phyloP scores from a whole-genome alignment of 2,329 filamentous ascomycete genomes.

The Alternaria sp. region DNA sequence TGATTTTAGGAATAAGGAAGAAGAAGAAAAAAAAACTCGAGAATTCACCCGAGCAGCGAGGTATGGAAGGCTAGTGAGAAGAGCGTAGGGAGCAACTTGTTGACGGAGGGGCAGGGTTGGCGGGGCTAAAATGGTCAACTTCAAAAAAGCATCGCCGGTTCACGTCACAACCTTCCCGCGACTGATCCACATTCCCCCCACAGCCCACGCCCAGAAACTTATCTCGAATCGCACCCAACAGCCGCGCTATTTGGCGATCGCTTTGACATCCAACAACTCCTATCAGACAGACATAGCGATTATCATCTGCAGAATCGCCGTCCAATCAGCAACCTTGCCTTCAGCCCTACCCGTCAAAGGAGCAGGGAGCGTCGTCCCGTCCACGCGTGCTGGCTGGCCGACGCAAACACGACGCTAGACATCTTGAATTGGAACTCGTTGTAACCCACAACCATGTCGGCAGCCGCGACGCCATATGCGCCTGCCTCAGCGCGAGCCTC shows the following conservation, averaged over 20 bases:
- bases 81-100: slow-evolving; percentile 19
- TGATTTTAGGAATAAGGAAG: background rate
- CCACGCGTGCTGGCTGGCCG: slow-evolving; percentile 12
- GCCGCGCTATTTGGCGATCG: slow-evolving; percentile 13
- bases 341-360: slow-evolving; percentile 26
- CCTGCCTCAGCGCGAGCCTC: slow-evolving; percentile 43
- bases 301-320: slow-evolving; percentile 11
- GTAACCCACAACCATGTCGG: slow-evolving; percentile 40
- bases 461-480: slow-evolving; percentile 44
- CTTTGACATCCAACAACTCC: slow-evolving; percentile 7
- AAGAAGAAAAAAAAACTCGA: background rate
- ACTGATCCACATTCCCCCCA: slow-evolving; percentile 20
- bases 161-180: slow-evolving; percentile 34
- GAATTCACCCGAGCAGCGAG: background rate
- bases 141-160: slow-evolving; percentile 23
- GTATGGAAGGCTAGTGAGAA: slow-evolving; percentile 2
- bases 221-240: slow-evolving; percentile 22
- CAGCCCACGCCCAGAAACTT: slow-evolving; percentile 36
- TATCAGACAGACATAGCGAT: slow-evolving; percentile 8
- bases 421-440: slow-evolving; percentile 11
- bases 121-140: slow-evolving; percentile 24
- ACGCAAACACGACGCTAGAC: slow-evolving; percentile 31
- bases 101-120: slow-evolving; percentile 40
- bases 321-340: slow-evolving; percentile 27
- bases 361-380: slow-evolving; percentile 30